Base-by-base conservation (phyloP, 2,329 filamentous ascomycete species). In the Furcasterigmium sp. region DNA sequence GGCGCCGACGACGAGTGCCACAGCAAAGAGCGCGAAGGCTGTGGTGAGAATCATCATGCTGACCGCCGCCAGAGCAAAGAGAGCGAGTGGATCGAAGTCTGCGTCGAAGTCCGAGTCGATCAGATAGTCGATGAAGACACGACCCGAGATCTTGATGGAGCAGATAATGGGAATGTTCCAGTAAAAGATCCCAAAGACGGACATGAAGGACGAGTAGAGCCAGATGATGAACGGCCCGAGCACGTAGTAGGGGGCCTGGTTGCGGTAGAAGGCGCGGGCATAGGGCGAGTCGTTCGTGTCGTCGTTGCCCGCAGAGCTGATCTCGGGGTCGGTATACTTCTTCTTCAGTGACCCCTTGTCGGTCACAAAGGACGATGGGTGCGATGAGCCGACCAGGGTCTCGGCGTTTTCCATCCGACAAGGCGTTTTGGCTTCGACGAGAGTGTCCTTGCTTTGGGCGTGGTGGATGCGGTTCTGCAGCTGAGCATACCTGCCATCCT, bases 201-300 rank as follows among this genome's bases (percentile, higher is more conserved):
- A 65, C 37, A 68, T 64, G 47, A 70, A 56, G 8, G 64, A 57
- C 1, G 71, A 75, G 57, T 78, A 78, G 43, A 64, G 56, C 53
- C 73, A 70, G 49, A 78, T 76, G 9, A 63, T 56, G 42, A 63
- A 62, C 11, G 67, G 68, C 2, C 68, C 64, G 36, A 73, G 58
- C 19, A 79, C 75, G 34, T 63, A 60, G 58, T 78, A 79, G 2
- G 69, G 62, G 2, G 75, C 72, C 40, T 70, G 56, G n/a, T 64
- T 62, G 30, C 69, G 60, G 56, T 78, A 78, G 56, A 78, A 79
- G 3, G 76, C 75, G 8, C 73, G 67, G 23, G 75, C 75, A 49
- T 80, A 80, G 1, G 76, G 75, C 4, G 65, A 65, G 7, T 58
- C 49, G 18, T 51, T 49, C 25, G 35, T 5, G 46, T 17, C 3